Conservation (phyloP, 805 yeast species). For the Hanseniaspora mollemarum region DNA sequence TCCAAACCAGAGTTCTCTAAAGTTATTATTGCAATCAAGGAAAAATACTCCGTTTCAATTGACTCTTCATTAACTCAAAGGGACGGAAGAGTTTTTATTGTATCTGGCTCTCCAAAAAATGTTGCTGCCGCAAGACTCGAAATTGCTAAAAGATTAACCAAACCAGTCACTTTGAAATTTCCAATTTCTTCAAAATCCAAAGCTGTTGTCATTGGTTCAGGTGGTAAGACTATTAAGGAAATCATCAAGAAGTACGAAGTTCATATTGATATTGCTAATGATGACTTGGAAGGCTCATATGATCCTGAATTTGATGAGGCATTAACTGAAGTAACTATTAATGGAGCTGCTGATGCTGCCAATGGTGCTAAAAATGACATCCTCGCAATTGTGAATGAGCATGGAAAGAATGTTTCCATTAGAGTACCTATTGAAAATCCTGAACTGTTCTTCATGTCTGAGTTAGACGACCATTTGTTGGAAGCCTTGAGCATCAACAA, state of each 20-base stretch:
- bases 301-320: constrained; percentile 51
- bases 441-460: constrained; percentile 29
- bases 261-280: constrained; percentile 46
- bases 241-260: constrained; percentile 59
- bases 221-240: constrained; percentile 72
- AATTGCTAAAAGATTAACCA: constrained; percentile 62
- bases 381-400: constrained; percentile 59
- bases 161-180: constrained; percentile 52
- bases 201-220: constrained; percentile 73
- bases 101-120: constrained; percentile 59
- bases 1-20: constrained; percentile 57
- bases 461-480: constrained; percentile 22
- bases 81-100: constrained; percentile 69
- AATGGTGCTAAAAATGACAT: constrained; percentile 60
- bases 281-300: constrained; percentile 28
- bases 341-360: constrained; percentile 80
- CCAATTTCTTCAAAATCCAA: constrained; percentile 66
- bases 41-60: constrained; percentile 50
- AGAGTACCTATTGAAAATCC: constrained; percentile 33
- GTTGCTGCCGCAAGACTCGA: constrained; percentile 65
- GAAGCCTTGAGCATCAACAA: constrained; percentile 28
- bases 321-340: constrained; percentile 50
- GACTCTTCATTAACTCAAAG: constrained; percentile 68
- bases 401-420: constrained; percentile 48
- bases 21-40: constrained; percentile 51